These are phyloP conservation scores for Amyloporia xantha DNA, from an alignment of 768 basidiomycete genomes.

Conservation along the genomic window DNA sequence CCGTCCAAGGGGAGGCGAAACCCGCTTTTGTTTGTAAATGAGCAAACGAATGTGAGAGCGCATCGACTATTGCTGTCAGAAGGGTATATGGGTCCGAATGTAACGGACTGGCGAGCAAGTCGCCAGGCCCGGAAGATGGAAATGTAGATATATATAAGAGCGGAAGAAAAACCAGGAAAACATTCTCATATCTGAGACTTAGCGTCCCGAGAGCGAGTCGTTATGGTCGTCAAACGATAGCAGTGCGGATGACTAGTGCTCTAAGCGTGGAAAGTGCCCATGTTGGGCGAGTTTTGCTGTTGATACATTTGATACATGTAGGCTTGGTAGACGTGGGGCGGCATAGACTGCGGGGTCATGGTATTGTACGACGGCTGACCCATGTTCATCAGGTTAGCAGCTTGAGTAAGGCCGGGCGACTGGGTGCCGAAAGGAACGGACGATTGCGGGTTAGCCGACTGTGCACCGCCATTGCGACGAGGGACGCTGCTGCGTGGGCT, in stretches of 20 bases:
- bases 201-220: slow-evolving; percentile 16
- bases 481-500: slow-evolving; percentile 42
- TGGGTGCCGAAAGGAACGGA: slow-evolving; percentile 50
- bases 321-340: slow-evolving; percentile 68
- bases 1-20: slow-evolving; percentile 14
- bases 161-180: slow-evolving; percentile 8
- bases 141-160: slow-evolving; percentile 10
- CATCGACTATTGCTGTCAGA: slow-evolving; percentile 1
- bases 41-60: slow-evolving; percentile 15
- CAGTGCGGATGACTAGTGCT: slow-evolving; percentile 14
- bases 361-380: slow-evolving; percentile 58
- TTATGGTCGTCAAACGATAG: slow-evolving; percentile 20
- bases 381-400: slow-evolving; percentile 54
- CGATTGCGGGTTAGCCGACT: slow-evolving; percentile 26
- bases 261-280: slow-evolving; percentile 58
- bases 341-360: slow-evolving; percentile 49
- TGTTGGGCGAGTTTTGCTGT: slow-evolving; percentile 66
- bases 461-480: slow-evolving; percentile 40
- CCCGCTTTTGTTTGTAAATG: slow-evolving; percentile 15
- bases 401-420: slow-evolving; percentile 54
- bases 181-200: slow-evolving; percentile 16
- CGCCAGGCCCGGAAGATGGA: slow-evolving; percentile 8
- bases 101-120: not conserved
- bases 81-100: slow-evolving; percentile 13
- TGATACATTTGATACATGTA: slow-evolving; percentile 86